These are phyloP conservation scores for Penicillium freii DNA, from an alignment of 2,329 filamentous ascomycete genomes.

Conservation along the genomic window DNA sequence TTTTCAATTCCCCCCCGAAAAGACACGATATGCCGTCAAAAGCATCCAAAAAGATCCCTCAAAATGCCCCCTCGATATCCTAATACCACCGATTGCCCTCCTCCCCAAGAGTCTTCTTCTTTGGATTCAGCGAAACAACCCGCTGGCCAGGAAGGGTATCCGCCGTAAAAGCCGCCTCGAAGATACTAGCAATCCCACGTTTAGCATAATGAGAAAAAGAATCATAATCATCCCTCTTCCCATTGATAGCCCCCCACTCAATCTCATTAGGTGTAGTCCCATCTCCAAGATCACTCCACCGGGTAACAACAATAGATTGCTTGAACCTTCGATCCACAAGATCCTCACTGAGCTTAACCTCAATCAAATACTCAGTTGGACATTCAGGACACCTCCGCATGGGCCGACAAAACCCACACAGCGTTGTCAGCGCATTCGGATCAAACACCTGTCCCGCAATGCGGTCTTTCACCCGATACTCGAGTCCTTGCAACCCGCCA, in stretches of 20 bases:
- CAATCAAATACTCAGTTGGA: constrained; percentile 61
- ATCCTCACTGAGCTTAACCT: constrained; percentile 60
- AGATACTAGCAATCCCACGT: constrained; percentile 58
- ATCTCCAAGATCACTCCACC: constrained; percentile 62
- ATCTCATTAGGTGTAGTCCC: constrained; percentile 48
- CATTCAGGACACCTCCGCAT: constrained; percentile 62
- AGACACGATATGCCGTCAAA: background rate
- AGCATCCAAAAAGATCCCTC: background rate
- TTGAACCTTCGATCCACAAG: constrained; percentile 51
- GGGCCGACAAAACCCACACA: constrained; percentile 57
- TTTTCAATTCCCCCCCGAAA: background rate
- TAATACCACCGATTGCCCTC: constrained; percentile 60
- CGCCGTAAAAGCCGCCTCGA: constrained; percentile 57
- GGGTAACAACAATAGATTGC: constrained; percentile 59
- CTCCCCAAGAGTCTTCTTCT: constrained; percentile 54
- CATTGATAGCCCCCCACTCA: constrained; percentile 59
- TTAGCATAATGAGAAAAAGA: constrained; percentile 55
- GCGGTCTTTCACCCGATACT: constrained; percentile 43
- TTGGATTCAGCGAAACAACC: constrained; percentile 59
- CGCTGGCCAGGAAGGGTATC: constrained; percentile 57
- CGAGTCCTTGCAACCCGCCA: constrained; percentile 41
- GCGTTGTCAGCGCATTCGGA: constrained; percentile 46
- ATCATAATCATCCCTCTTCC: constrained; percentile 48
- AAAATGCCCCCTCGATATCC: constrained; percentile 9
- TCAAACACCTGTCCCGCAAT: constrained; percentile 26